These are phyloP conservation scores for Smallanthus sonchifolius DNA, from an alignment of 129 eudicot species.

Conservation along the genomic window DNA sequence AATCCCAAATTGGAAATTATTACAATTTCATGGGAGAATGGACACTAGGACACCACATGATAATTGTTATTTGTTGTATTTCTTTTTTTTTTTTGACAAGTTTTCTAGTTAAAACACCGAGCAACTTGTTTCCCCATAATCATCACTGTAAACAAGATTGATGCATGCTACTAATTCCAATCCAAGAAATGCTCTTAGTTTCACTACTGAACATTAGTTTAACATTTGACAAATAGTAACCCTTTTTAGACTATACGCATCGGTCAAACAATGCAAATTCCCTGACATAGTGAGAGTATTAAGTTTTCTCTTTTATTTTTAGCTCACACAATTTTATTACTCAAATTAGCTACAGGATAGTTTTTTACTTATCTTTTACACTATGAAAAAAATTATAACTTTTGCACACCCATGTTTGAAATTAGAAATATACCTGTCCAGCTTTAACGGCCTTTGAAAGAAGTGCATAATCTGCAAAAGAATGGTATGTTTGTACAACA, in stretches of 20 bases:
- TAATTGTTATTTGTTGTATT: background rate
- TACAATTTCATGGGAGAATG: background rate
- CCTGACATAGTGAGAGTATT: background rate
- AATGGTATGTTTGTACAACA: constrained; percentile 74
- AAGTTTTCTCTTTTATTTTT: background rate
- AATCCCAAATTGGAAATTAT: background rate
- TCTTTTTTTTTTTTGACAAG: background rate
- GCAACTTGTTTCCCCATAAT: background rate
- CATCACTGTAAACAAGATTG: background rate
- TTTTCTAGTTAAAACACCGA: background rate
- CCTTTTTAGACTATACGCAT: background rate
- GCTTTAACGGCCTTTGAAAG: constrained; percentile 55
- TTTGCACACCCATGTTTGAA: background rate
- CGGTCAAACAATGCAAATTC: background rate
- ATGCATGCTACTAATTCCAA: background rate
- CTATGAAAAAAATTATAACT: background rate
- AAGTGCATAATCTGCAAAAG: constrained; percentile 79
- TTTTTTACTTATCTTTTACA: background rate
- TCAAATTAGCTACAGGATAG: background rate
- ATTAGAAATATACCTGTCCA: constrained; percentile 51
- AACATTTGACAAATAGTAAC: background rate
- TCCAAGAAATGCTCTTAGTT: background rate
- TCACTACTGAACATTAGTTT: background rate
- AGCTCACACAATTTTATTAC: background rate
- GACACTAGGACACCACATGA: too few relatives aligned